Evolutionary conservation across 345 rosid genomes (phyloP), one percentile per base, ranked within the genome.

Genomic region (Corymbia maculata): DNA sequence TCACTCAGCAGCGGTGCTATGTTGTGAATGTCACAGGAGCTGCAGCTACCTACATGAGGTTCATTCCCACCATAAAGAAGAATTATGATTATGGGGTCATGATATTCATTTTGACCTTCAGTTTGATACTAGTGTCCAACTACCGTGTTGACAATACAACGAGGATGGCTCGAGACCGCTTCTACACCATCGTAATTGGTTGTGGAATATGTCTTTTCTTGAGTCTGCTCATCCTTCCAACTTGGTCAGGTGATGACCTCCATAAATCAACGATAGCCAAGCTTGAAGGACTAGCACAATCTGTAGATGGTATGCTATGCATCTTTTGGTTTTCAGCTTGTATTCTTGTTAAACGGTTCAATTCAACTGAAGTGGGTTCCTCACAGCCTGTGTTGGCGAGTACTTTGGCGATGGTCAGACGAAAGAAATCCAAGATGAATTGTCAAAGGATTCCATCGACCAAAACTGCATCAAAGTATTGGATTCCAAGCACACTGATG

Each of bases 191-290:
- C n/a, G 94, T 90, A 85, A 89, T 94, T 28, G 98, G 98, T 79
- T 95, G 97, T 28, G 97, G 93, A 9, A 91, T 96, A 32, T 96
- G 97, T 88, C 96, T 97, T 45, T 93, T 93, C 91, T 93, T 92
- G 97, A 93, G 94, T 59, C 94, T 97, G 87, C 30, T 97, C 15
- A 87, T 96, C 51, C 94, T 95, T 70, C 99, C 98, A 3, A 94
- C 86, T 90, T 97, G 99, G 99, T 97, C 99, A 1, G 97, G 97
- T 24, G 96, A 95, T 89, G 97, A 97, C 91, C 97, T 97, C 51
- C 97, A 95, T 50, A 94, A 92, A 66, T 92, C 94, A 86, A 95
- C 98, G 9, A 93, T 93, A 1, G 88, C 85, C 88, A 97, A 96
- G 92, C 95, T 97, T 44, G 94, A 93, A 94, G 95, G 95, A 42